Evolutionary conservation across 2,329 filamentous ascomycete genomes (phyloP).

Genomic region (Dactylellina cionopaga): DNA sequence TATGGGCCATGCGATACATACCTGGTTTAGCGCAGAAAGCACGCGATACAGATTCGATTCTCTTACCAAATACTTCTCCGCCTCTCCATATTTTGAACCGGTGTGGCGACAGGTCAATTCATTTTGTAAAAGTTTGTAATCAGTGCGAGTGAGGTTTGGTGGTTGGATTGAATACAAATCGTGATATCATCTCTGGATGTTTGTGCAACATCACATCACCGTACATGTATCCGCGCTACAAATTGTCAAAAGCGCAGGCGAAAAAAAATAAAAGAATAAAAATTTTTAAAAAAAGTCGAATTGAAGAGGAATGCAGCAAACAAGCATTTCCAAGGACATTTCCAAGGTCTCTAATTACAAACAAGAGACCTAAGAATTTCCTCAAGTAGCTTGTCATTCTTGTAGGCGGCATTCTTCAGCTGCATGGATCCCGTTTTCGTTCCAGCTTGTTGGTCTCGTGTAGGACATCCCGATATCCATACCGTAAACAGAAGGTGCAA

Average conservation of each 20-base stretch:
- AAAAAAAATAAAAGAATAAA: too few species aligned
- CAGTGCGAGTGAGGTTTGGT: not conserved
- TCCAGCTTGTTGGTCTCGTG: not conserved
- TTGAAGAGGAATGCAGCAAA: too few species aligned
- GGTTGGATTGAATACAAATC: not conserved
- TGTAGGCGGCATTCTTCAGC: slow-evolving; percentile 20
- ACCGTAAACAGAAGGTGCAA: slow-evolving; percentile 44
- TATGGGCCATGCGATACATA: slow-evolving; percentile 12
- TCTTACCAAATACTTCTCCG: slow-evolving; percentile 8
- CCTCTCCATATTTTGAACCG: not conserved
- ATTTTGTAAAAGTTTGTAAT: not conserved
- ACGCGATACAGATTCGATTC: slow-evolving; percentile 25
- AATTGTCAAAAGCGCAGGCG: too few species aligned
- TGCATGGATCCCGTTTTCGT: slow-evolving; percentile 32
- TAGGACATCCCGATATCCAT: slow-evolving; percentile 12
- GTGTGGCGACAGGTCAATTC: not conserved
- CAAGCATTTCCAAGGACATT: slow-evolving; percentile 45
- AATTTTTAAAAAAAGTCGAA: too few species aligned
- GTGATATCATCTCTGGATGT: not conserved
- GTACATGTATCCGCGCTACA: too few species aligned
- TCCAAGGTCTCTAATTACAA: not conserved
- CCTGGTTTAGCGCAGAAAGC: slow-evolving; percentile 8
- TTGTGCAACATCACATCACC: slow-evolving; percentile 8
- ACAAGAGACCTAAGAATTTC: slow-evolving; percentile 34
- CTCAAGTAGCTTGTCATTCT: slow-evolving; percentile 32